Evolutionary conservation across 371 early-diverging fungal species (phyloP).

Genomic region (Mortierella sp.): DNA sequence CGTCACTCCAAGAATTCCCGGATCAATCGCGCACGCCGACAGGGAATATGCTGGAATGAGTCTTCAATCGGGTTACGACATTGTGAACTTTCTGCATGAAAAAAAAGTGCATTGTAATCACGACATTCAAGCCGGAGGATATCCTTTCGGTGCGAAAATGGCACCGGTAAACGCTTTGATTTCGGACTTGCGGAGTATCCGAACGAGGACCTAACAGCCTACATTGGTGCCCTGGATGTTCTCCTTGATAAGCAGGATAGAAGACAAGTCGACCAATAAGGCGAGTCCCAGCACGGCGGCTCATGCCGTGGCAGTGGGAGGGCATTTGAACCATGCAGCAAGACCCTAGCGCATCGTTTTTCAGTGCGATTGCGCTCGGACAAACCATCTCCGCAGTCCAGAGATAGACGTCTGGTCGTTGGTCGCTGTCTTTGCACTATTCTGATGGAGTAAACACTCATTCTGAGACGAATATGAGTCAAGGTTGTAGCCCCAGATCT

Average conservation of each 20-base stretch:
- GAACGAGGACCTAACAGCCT: constrained; percentile 36
- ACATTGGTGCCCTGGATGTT: constrained; percentile 33
- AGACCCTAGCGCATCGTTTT: constrained; percentile 79
- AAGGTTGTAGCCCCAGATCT: constrained; percentile 75
- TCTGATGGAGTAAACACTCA: constrained; percentile 76
- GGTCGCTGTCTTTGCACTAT: constrained; percentile 80
- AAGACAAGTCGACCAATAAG: too few species aligned
- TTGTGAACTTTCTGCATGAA: constrained; percentile 86
- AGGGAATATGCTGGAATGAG: constrained; percentile 59
- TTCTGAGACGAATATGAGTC: constrained; percentile 81
- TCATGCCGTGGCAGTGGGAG: too few species aligned
- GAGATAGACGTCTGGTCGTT: constrained; percentile 86
- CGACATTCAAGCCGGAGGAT: constrained; percentile 96
- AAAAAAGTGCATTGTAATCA: constrained; percentile 78
- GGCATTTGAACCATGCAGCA: too few species aligned
- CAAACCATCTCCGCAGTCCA: constrained; percentile 60
- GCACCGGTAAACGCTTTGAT: constrained; percentile 83
- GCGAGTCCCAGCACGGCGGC: too few species aligned
- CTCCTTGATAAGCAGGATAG: too few species aligned
- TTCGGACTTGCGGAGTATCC: constrained; percentile 84
- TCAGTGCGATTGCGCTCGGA: constrained; percentile 74
- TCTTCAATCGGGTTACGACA: constrained; percentile 76
- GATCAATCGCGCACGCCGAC: constrained; percentile 28
- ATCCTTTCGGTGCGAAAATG: constrained; percentile 68
- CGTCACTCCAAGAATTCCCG: neutral